These are phyloP conservation scores for Epichloe brachyelytri DNA, from an alignment of 2,329 filamentous ascomycete genomes.

Conservation along the genomic window DNA sequence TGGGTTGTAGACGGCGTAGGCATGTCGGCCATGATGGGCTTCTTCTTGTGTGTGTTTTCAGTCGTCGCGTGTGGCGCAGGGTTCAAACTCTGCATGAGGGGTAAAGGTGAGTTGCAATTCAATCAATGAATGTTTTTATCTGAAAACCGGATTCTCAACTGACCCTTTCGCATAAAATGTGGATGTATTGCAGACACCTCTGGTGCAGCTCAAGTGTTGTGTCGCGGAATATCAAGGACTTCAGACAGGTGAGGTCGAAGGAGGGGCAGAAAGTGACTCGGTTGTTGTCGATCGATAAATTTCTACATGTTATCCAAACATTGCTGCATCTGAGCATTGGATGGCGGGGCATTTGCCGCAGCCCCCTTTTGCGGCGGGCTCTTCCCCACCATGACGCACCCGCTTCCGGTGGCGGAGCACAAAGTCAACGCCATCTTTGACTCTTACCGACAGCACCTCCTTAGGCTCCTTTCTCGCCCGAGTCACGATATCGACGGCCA, in stretches of 20 bases:
- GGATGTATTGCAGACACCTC: background rate
- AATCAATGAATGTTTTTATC: background rate
- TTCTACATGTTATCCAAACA: background rate
- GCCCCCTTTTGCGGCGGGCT: background rate
- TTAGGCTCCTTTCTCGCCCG: no score
- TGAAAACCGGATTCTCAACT: background rate
- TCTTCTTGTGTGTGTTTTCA: background rate
- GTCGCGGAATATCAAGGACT: no score
- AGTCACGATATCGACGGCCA: no score
- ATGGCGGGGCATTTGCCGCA: background rate
- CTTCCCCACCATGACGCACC: background rate
- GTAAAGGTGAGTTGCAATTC: background rate
- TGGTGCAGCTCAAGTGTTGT: no score
- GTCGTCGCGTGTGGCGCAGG: no score
- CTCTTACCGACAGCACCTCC: no score
- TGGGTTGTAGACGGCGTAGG: background rate
- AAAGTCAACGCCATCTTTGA: no score
- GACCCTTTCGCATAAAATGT: no score
- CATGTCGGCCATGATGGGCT: slow-evolving; percentile 5
- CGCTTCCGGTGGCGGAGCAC: background rate
- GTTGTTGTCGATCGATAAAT: background rate
- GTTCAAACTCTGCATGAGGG: no score
- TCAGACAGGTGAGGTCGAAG: background rate
- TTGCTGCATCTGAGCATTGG: no score
- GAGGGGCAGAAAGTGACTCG: background rate